Conservation (phyloP, 2,329 filamentous ascomycete species). For the Fusarium verrucosum region DNA sequence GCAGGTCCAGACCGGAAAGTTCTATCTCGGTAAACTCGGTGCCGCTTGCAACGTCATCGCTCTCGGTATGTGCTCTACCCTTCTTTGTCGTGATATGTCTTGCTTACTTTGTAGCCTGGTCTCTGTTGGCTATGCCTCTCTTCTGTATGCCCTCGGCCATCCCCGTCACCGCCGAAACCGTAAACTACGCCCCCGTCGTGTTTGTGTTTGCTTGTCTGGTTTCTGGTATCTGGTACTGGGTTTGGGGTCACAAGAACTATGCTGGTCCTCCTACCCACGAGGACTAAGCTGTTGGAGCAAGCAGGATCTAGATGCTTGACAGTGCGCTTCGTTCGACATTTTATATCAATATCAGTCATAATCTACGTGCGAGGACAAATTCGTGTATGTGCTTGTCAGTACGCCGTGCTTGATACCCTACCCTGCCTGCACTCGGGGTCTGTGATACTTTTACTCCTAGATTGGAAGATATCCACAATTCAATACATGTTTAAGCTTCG, state of each 20-base stretch:
- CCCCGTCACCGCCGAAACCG: slow-evolving; percentile 64
- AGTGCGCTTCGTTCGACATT: slow-evolving; percentile 18
- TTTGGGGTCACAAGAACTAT: slow-evolving; percentile 76
- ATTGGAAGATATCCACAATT: slow-evolving; percentile 19
- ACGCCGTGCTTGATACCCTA: slow-evolving; percentile 27
- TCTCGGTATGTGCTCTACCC: slow-evolving; percentile 60
- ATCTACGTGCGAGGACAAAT: slow-evolving; percentile 15
- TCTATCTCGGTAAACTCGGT: slow-evolving; percentile 70
- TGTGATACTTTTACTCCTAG: background rate
- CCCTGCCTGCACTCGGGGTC: background rate
- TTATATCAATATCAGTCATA: slow-evolving; percentile 14
- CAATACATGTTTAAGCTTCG: slow-evolving; percentile 10
- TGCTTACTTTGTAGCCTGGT: slow-evolving; percentile 63
- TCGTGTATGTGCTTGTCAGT: slow-evolving; percentile 7
- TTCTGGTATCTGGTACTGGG: slow-evolving; percentile 72
- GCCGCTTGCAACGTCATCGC: slow-evolving; percentile 70
- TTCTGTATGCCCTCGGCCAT: slow-evolving; percentile 77
- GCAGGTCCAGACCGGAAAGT: slow-evolving; percentile 65
- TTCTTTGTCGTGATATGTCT: background rate
- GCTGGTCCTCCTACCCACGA: slow-evolving; percentile 65
- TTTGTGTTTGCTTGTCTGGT: slow-evolving; percentile 72
- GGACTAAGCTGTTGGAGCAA: slow-evolving; percentile 36
- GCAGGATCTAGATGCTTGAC: slow-evolving; percentile 18
- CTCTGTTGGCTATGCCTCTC: slow-evolving; percentile 72
- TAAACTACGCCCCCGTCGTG: slow-evolving; percentile 82